These are phyloP conservation scores for Teratosphaeria destructans DNA, from an alignment of 2,329 filamentous ascomycete genomes.

Conservation along the genomic window DNA sequence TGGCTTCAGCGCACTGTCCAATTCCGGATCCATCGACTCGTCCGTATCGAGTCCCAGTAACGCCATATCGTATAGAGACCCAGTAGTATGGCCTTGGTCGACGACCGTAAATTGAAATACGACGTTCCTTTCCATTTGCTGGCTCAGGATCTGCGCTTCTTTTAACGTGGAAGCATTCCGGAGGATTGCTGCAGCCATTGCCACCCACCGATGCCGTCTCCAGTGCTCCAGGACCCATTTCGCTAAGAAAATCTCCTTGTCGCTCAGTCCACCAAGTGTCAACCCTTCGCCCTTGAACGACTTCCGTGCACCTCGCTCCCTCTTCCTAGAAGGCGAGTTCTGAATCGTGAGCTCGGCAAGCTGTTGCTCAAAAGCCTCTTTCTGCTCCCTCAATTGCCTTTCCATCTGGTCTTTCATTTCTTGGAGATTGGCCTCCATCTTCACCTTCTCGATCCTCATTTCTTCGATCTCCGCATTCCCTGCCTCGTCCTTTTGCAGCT, in stretches of 20 bases:
- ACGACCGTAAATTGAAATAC: conserved; percentile 93
- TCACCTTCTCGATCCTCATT: conserved; percentile 68
- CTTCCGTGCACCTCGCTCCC: conserved; percentile 26
- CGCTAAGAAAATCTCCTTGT: conserved; percentile 62
- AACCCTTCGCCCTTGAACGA: background rate
- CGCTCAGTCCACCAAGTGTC: conserved; percentile 49
- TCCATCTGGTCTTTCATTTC: conserved; percentile 82
- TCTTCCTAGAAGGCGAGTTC: conserved; percentile 32
- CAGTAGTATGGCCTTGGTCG: conserved; percentile 75
- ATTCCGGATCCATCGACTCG: conserved; percentile 56
- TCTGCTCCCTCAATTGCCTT: conserved; percentile 70
- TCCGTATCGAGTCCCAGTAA: conserved; percentile 70
- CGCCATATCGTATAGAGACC: conserved; percentile 93
- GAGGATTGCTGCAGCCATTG: conserved; percentile 84
- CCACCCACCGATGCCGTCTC: conserved; percentile 76
- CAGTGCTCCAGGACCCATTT: conserved; percentile 60
- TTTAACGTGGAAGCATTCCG: conserved; percentile 82
- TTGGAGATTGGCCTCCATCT: conserved; percentile 73
- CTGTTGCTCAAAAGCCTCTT: conserved; percentile 73
- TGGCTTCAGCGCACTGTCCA: conserved; percentile 75
- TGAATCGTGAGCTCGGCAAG: conserved; percentile 59
- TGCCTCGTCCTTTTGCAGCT: conserved; percentile 63
- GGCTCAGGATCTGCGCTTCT: conserved; percentile 96
- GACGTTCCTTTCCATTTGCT: conserved; percentile 84
- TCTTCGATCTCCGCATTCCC: conserved; percentile 72